Evolutionary conservation across 805 yeast species (phyloP).

Genomic region (Ascoidea asiatica): DNA sequence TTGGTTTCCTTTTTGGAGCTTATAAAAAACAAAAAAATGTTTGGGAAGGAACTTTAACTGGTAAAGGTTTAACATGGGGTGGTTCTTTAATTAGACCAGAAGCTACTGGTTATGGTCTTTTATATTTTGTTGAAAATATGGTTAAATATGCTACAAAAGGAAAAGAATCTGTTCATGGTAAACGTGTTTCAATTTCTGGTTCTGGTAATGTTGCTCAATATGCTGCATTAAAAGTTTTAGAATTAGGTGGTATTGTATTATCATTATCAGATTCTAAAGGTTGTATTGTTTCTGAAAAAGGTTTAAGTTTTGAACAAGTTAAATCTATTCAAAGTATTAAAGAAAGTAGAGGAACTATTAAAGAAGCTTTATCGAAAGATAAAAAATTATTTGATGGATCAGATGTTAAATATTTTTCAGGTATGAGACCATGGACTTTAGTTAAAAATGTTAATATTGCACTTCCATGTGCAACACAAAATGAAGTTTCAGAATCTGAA

Average conservation of each 20-base stretch:
- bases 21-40: constrained; percentile 83
- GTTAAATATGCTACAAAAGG: constrained; percentile 85
- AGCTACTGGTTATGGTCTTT: constrained; percentile 97
- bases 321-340: constrained; percentile 65
- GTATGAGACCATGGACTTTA: constrained; percentile 94
- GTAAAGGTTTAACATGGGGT: constrained; percentile 98
- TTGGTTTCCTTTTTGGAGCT: constrained; percentile 93
- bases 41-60: constrained; percentile 96
- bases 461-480: constrained; percentile 96
- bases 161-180: constrained; percentile 81
- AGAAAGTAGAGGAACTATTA: constrained; percentile 20
- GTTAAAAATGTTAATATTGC: constrained; percentile 92
- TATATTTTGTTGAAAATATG: constrained; percentile 96
- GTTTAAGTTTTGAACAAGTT: constrained; percentile 77
- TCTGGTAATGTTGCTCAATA: constrained; percentile 98
- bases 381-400: constrained; percentile 19
- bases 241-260: constrained; percentile 91
- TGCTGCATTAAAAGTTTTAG: constrained; percentile 95
- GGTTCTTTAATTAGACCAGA: constrained; percentile 98
- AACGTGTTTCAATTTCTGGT: constrained; percentile 94
- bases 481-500: constrained; percentile 94
- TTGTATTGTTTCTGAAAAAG: constrained; percentile 60
- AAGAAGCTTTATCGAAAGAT: neutral
- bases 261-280: constrained; percentile 95
- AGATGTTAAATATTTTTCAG: constrained; percentile 70